Evolutionary conservation across 2,329 filamentous ascomycete species (phyloP), one percentile per base, ranked within the genome.

Genomic region (Plectosphaerella cucumerina): DNA sequence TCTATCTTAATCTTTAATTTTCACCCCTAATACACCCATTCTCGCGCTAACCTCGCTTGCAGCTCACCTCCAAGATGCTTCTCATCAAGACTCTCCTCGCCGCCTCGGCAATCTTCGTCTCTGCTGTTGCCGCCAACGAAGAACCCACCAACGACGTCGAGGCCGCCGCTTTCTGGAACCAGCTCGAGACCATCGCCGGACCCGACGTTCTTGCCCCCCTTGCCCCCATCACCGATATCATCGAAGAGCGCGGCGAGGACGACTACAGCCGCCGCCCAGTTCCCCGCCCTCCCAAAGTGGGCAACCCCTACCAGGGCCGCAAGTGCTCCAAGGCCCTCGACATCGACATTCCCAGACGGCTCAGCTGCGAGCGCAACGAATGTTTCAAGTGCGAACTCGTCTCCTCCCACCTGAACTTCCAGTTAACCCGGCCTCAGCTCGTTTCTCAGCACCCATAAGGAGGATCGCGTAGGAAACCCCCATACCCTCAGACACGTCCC

Each of bases 301-400:
- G 6, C 15, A 45, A 33, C 6, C 51, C 51, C 17, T 53, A 53
- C 45, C 34, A 35, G 39, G 34, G 42, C 41, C 42, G 23, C 22
- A 21, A 41, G 17, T 53, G 51, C 42, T 33, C 44, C 31, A 34
- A n/a, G 4, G 41, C 34, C 11, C 48, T 46, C 5, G 44, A 47
- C 41, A 41, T 46, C 22, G 17, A 46, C 8, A 48, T 49, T 11
- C 51, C 51, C 15, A 48, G 37, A 26, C 26, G 34, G 41, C 43
- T 34, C 22, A 48, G 23, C 31, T 53, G 51, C 51, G 45, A 53
- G 45, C 45, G 51, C 48, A 53, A 53, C 48, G 50, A 49, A 41
- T 53, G 51, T 48, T 53, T 42, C 39, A 18, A 20, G 39, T 42
- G 20, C 3, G 39, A 18, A 8, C 12, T 9, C 17, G 5, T 42